Percentiles rank a stretch among this genome's conserved stretches.
phyloP scores from a whole-genome alignment of 164 flowering plant genomes.

The Kalanchoe fedtschenkoi region DNA sequence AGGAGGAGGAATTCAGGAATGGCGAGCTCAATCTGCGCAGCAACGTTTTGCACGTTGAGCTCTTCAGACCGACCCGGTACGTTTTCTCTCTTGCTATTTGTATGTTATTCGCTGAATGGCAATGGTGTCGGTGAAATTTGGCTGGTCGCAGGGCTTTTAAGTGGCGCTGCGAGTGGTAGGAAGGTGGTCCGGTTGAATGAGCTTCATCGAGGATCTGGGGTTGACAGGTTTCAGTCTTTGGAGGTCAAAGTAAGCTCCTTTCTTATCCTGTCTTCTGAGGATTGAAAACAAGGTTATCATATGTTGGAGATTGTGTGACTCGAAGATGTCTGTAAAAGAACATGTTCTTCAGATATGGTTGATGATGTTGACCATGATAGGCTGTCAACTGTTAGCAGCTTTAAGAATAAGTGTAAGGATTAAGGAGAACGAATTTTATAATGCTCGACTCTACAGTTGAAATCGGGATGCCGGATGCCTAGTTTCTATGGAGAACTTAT shows the following conservation, averaged over 20 bases:
- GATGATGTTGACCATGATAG: too few species aligned
- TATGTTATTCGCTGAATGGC: too few species aligned
- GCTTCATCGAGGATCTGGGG: slow-evolving; percentile 12
- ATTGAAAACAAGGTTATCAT: too few species aligned
- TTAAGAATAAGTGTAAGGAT: too few species aligned
- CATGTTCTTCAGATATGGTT: too few species aligned
- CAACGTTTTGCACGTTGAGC: neutral
- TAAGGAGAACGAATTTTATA: too few species aligned
- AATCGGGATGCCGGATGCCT: too few species aligned
- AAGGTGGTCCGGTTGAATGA: slow-evolving; percentile 21
- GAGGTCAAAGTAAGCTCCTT: slow-evolving; percentile 30
- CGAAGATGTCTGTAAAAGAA: too few species aligned
- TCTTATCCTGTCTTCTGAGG: slow-evolving; percentile 1
- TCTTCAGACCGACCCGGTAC: neutral
- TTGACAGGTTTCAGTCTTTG: slow-evolving; percentile 23
- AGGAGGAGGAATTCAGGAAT: neutral
- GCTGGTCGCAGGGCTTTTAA: slow-evolving; percentile 22
- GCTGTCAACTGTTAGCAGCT: too few species aligned
- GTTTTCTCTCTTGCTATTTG: neutral
- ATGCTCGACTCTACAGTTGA: too few species aligned
- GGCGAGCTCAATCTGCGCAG: neutral
- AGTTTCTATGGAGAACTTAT: too few species aligned
- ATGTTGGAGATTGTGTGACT: too few species aligned
- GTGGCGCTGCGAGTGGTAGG: slow-evolving; percentile 17
- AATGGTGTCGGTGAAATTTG: neutral